Percentiles rank a stretch among this genome's conserved stretches.
Evolutionary conservation across 345 rosid species (phyloP).

Genomic region (Gossypium stocksii): DNA sequence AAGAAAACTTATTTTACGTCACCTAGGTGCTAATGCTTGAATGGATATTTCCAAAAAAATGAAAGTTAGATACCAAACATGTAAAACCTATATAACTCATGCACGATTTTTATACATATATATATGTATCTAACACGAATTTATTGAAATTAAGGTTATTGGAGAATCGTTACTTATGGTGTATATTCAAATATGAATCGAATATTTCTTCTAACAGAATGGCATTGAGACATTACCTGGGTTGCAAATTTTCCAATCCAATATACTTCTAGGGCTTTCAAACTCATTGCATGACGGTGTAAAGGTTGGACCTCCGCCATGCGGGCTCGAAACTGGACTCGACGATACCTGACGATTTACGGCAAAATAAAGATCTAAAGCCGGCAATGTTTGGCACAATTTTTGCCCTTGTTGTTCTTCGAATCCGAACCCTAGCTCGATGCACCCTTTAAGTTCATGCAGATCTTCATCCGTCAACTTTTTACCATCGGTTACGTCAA

Average conservation of each 20-base stretch:
- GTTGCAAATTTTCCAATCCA: conserved; percentile 58
- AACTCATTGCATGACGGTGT: conserved; percentile 38
- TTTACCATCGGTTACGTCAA: too few relatives aligned
- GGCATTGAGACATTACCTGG: conserved; percentile 42
- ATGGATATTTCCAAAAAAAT: too few relatives aligned
- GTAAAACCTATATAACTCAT: too few relatives aligned
- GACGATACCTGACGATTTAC: conserved; percentile 67
- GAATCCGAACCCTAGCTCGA: conserved; percentile 93
- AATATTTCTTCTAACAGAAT: too few relatives aligned
- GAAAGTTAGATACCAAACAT: too few relatives aligned
- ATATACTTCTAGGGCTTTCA: conserved; percentile 50
- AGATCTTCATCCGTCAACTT: conserved; percentile 74
- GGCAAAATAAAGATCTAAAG: conserved; percentile 84
- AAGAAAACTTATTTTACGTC: too few relatives aligned
- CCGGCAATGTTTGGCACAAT: conserved; percentile 75
- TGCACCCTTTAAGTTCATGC: conserved; percentile 80
- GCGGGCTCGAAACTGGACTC: conserved; percentile 55
- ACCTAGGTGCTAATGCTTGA: too few relatives aligned
- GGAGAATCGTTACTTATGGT: too few relatives aligned
- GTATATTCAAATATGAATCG: too few relatives aligned
- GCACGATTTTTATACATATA: too few relatives aligned
- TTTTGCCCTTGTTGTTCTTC: conserved; percentile 73
- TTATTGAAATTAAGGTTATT: too few relatives aligned
- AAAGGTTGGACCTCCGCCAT: conserved; percentile 28
- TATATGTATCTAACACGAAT: too few relatives aligned